These are phyloP conservation scores for Fragilariopsis cylindrus DNA, from an alignment of 108 stramenopile species.

Conservation along the genomic window DNA sequence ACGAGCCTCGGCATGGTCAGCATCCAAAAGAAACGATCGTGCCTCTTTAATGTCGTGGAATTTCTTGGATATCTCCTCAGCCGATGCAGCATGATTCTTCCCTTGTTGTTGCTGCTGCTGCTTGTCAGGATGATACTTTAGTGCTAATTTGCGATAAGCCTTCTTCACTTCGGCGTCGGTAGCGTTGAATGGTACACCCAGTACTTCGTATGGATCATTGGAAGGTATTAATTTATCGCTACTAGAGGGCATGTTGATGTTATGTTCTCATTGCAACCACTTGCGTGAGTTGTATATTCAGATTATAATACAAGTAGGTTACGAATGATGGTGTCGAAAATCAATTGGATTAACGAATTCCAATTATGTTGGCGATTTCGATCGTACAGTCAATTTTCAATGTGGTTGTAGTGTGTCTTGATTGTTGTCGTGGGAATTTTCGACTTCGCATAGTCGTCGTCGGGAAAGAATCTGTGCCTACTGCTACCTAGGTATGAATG, in stretches of 20 bases:
- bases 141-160: constrained; percentile 77
- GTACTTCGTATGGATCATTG: constrained; percentile 63
- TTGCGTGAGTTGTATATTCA: not conserved
- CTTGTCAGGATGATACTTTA: constrained; percentile 96
- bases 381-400: no score
- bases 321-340: no score
- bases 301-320: no score
- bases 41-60: constrained; percentile 70
- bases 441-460: no score
- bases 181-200: constrained; percentile 52
- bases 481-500: no score
- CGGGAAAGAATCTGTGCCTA: no score
- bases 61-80: constrained; percentile 20
- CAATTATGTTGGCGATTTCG: no score
- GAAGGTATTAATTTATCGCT: constrained; percentile 40
- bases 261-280: not conserved
- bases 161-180: constrained; percentile 72
- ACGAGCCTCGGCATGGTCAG: constrained; percentile 46
- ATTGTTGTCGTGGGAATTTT: no score
- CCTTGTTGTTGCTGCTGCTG: constrained; percentile 30
- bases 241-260: constrained; percentile 15
- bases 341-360: no score
- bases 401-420: no score
- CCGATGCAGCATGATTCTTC: not conserved
- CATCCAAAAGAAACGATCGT: constrained; percentile 62